Evolutionary conservation across 805 yeast species (phyloP).

Genomic region (Nakazawaea wyomingensis): DNA sequence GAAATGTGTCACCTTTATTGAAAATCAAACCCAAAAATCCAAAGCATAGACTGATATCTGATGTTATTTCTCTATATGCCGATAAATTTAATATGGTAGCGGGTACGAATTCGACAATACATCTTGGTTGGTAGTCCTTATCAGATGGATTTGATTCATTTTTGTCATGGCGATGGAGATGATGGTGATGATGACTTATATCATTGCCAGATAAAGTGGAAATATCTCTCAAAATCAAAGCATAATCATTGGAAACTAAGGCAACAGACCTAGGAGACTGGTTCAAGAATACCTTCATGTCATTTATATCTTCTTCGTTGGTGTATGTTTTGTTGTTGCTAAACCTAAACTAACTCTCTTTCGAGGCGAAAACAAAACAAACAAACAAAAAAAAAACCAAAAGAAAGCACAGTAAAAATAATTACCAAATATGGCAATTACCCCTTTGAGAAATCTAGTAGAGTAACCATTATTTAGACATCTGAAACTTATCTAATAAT

Average conservation of each 20-base stretch:
- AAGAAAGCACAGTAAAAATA: too few relatives aligned
- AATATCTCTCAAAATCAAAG: conserved; percentile 52
- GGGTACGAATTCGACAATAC: conserved; percentile 52
- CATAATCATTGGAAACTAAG: conserved; percentile 52
- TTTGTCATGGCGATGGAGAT: conserved; percentile 14
- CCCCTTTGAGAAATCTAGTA: background rate
- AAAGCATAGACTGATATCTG: conserved; percentile 28
- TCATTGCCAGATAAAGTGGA: conserved; percentile 6
- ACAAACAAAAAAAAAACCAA: too few relatives aligned
- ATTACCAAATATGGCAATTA: background rate
- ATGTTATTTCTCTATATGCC: conserved; percentile 39
- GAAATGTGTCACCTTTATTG: conserved; percentile 47
- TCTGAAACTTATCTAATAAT: too few relatives aligned
- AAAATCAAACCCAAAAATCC: conserved; percentile 62
- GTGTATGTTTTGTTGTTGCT: too few relatives aligned
- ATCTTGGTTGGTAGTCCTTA: conserved; percentile 26
- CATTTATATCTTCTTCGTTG: background rate
- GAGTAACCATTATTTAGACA: background rate
- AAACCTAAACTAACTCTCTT: too few relatives aligned
- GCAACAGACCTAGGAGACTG: conserved; percentile 66
- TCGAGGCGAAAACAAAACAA: too few relatives aligned
- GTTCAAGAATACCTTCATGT: conserved; percentile 60
- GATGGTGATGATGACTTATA: background rate
- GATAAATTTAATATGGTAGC: conserved; percentile 32
- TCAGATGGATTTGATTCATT: conserved; percentile 21